Conservation (phyloP, 192 early-diverging fungal genomes). For the Umbelopsis ramanniana region DNA sequence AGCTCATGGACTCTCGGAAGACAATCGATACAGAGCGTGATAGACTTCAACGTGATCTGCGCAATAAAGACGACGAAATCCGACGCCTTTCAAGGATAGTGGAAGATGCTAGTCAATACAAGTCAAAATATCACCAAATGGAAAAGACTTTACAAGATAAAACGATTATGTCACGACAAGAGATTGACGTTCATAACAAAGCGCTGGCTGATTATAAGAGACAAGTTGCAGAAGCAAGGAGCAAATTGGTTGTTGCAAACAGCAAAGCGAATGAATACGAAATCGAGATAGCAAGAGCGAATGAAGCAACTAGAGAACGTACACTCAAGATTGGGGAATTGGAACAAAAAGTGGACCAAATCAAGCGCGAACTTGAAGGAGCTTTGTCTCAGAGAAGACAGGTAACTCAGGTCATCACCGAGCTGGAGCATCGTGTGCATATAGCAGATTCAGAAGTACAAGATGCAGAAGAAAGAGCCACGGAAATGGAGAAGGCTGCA, state of each 20-base stretch:
- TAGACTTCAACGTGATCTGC: not conserved
- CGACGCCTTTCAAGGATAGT: too few species aligned
- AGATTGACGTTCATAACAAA: constrained; percentile 1
- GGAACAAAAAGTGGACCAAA: constrained; percentile 17
- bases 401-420: constrained; percentile 1
- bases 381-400: constrained; percentile 5
- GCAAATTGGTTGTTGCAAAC: not conserved
- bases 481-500: constrained; percentile 12
- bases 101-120: not conserved
- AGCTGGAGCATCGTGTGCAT: constrained; percentile 7
- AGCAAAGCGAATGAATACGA: constrained; percentile 20
- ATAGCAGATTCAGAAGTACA: constrained; percentile 8
- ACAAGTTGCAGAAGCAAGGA: not conserved
- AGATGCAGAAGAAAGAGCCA: constrained; percentile 5
- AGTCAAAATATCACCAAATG: constrained; percentile 6
- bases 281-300: constrained; percentile 7
- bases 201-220: constrained; percentile 11
- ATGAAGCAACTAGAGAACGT: constrained; percentile 11
- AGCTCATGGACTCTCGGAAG: too few species aligned
- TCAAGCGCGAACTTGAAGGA: constrained; percentile 16
- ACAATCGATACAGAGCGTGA: not conserved
- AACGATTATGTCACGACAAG: not conserved
- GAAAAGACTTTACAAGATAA: constrained; percentile 12
- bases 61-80: too few species aligned
- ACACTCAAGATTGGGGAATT: constrained; percentile 11